Conservation (phyloP, 331 rosid species). For the Arachis monticola region DNA sequence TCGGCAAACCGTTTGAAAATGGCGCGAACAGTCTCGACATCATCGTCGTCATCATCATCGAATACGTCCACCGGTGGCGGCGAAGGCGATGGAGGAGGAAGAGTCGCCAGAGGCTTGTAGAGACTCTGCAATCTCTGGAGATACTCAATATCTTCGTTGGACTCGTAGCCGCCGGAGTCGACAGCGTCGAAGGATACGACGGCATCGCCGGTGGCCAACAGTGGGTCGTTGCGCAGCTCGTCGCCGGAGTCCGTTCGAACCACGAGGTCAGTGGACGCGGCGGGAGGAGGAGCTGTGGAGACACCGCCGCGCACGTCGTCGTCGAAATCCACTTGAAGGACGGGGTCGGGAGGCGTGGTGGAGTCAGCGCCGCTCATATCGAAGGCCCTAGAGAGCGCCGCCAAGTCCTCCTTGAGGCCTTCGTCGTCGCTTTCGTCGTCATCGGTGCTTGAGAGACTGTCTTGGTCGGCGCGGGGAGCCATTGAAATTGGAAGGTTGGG, state of each 20-base stretch:
- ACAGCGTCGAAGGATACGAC: constrained; percentile 8
- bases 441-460: constrained; percentile 40
- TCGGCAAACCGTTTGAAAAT: constrained; percentile 62
- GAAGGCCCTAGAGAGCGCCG: neutral
- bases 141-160: constrained; percentile 49
- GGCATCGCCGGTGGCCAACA: constrained; percentile 40
- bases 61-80: constrained; percentile 39
- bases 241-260: constrained; percentile 9
- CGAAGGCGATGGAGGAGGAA: neutral
- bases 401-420: neutral
- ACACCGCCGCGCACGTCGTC: too few relatives aligned
- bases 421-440: constrained; percentile 46
- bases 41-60: constrained; percentile 61
- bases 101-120: constrained; percentile 30
- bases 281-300: neutral
- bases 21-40: constrained; percentile 62
- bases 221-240: constrained; percentile 46
- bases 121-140: constrained; percentile 55
- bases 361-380: constrained; percentile 18
- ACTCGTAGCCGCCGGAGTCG: constrained; percentile 30
- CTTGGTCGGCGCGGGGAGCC: constrained; percentile 52
- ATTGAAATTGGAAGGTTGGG: constrained; percentile 33
- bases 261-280: neutral
- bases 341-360: too few relatives aligned
- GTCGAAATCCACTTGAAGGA: too few relatives aligned